phyloP scores from a whole-genome alignment of 2,329 filamentous ascomycete genomes.

The Daldinia sp. region DNA sequence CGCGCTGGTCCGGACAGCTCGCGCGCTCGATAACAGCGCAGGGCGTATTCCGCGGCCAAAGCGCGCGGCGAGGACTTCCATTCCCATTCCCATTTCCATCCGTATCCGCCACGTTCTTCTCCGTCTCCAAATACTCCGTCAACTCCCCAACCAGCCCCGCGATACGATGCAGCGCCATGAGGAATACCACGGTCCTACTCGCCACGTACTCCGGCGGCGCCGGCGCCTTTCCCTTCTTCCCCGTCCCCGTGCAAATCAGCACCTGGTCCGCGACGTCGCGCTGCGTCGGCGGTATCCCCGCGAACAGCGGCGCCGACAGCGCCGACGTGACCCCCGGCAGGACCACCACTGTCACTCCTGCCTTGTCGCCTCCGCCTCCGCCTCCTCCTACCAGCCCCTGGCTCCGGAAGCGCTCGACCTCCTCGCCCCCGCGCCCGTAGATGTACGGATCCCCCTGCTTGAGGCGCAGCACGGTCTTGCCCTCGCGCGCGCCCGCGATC shows the following conservation, averaged over 20 bases:
- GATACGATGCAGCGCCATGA: constrained; percentile 95
- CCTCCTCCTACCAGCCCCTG: constrained; percentile 67
- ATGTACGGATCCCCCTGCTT: constrained; percentile 98
- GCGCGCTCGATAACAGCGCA: constrained; percentile 95
- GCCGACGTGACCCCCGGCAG: constrained; percentile 93
- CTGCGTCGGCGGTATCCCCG: constrained; percentile 88
- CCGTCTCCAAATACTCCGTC: constrained; percentile 57
- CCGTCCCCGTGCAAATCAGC: constrained; percentile 95
- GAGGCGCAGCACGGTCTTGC: constrained; percentile 85
- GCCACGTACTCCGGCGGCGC: constrained; percentile 82
- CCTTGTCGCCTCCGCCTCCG: constrained; percentile 57
- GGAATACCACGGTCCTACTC: constrained; percentile 86
- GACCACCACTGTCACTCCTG: constrained; percentile 64
- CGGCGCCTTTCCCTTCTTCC: constrained; percentile 86
- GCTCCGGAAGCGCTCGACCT: constrained; percentile 83
- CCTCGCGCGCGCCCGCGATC: constrained; percentile 71
- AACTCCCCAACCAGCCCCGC: constrained; percentile 78
- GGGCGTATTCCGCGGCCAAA: constrained; percentile 83
- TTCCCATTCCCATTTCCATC: constrained; percentile 30
- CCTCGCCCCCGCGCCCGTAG: constrained; percentile 94
- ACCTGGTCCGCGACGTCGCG: constrained; percentile 92
- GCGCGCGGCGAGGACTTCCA: constrained; percentile 27
- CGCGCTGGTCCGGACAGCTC: constrained; percentile 92
- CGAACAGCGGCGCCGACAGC: constrained; percentile 87
- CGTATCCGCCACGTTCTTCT: background rate